Evolutionary conservation across 129 eudicot species (phyloP).

Genomic region (Helianthus annuus): DNA sequence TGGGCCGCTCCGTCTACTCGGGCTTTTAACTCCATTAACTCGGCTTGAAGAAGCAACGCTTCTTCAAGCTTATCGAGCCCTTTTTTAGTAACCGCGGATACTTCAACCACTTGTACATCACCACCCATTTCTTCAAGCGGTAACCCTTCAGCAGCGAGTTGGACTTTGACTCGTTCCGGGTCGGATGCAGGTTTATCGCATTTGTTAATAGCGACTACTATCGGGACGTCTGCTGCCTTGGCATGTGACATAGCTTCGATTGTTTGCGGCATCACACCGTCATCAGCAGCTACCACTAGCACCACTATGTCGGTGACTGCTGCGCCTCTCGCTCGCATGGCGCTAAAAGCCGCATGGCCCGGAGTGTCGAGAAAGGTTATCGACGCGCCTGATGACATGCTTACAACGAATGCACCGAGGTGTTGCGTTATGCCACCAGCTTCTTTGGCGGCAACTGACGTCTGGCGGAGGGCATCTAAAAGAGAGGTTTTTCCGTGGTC

Average conservation of each 20-base stretch:
- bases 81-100: constrained; percentile 63
- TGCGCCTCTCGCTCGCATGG: constrained; percentile 89
- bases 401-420: constrained; percentile 81
- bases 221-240: constrained; percentile 71
- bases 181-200: constrained; percentile 88
- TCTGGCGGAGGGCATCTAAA: constrained; percentile 82
- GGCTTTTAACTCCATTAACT: constrained; percentile 87
- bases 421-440: constrained; percentile 98
- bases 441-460: constrained; percentile 86
- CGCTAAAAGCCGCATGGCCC: constrained; percentile 87
- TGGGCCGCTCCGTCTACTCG: constrained; percentile 86
- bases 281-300: constrained; percentile 93
- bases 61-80: constrained; percentile 85
- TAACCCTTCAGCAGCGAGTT: constrained; percentile 80
- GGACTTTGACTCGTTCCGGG: constrained; percentile 74
- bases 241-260: constrained; percentile 92
- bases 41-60: constrained; percentile 90
- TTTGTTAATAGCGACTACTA: constrained; percentile 94
- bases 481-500: constrained; percentile 97
- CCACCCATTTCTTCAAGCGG: constrained; percentile 90
- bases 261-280: constrained; percentile 91
- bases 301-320: constrained; percentile 86
- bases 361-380: constrained; percentile 92
- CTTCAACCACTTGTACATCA: constrained; percentile 84
- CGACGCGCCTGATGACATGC: constrained; percentile 75